Conservation (phyloP, 129 eudicot species). For the carrot (Daucus carota) region DNA sequence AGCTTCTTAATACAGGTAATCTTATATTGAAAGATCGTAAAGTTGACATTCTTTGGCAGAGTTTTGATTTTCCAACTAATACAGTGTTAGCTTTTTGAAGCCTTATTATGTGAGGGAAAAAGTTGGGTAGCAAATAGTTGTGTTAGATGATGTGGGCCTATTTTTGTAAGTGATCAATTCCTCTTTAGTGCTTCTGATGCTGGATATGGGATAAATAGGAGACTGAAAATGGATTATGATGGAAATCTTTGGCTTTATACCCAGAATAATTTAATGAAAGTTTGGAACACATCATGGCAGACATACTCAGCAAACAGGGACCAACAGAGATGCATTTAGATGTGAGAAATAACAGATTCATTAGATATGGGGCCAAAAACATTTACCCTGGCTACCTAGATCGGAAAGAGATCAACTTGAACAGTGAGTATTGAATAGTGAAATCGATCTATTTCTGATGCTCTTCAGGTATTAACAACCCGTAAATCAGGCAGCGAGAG, state of each 20-base stretch:
- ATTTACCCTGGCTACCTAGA: no score
- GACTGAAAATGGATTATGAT: slow-evolving; percentile 45
- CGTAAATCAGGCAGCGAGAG: no score
- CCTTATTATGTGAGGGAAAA: slow-evolving; percentile 22
- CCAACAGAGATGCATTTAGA: no score
- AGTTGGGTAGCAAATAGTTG: slow-evolving; percentile 28
- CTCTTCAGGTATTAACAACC: no score
- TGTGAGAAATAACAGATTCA: no score
- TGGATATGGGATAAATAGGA: slow-evolving; percentile 30
- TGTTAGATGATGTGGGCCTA: slow-evolving; percentile 26
- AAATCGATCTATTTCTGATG: no score
- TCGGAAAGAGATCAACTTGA: no score
- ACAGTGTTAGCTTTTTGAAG: not conserved
- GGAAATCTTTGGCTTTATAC: slow-evolving; percentile 52
- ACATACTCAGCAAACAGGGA: no score
- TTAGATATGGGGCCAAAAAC: no score
- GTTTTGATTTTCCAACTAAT: not conserved
- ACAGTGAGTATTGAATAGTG: no score
- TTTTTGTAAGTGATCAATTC: slow-evolving; percentile 27
- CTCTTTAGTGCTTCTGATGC: slow-evolving; percentile 22
- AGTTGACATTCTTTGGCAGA: not conserved
- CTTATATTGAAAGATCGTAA: not conserved
- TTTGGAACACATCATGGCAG: slow-evolving; percentile 40
- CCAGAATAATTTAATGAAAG: slow-evolving; percentile 23
- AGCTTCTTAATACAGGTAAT: slow-evolving; percentile 22